Conservation (phyloP, 140 eudicot species). For the Anethum foeniculum region DNA sequence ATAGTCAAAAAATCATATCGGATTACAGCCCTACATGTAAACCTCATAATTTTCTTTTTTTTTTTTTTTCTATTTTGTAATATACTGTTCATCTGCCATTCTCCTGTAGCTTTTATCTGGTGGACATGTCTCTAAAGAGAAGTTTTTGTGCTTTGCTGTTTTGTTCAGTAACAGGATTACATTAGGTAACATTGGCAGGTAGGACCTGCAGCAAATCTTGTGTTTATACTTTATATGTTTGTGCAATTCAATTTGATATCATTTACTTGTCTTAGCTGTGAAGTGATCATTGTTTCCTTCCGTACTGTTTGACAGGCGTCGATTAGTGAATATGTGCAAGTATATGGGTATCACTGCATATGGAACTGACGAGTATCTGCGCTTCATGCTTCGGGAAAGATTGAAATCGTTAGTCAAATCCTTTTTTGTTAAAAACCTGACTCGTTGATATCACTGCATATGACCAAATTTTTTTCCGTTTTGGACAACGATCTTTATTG, state of each 20-base stretch:
- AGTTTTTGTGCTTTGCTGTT: conserved; percentile 65
- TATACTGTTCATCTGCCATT: conserved; percentile 7
- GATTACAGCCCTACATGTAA: neutral
- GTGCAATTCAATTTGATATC: conserved; percentile 5
- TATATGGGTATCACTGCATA: conserved; percentile 73
- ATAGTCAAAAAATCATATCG: too few species aligned
- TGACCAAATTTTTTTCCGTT: too few species aligned
- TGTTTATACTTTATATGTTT: neutral
- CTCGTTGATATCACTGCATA: too few species aligned
- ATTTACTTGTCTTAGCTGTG: neutral
- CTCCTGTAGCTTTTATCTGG: conserved; percentile 60
- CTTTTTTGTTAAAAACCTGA: too few species aligned
- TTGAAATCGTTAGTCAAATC: conserved; percentile 34
- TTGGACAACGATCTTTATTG: too few species aligned
- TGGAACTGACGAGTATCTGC: conserved; percentile 64
- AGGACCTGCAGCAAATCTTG: conserved; percentile 6
- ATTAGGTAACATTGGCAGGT: conserved; percentile 79
- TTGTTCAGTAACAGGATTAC: conserved; percentile 72
- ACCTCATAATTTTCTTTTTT: neutral
- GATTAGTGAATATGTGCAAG: conserved; percentile 74
- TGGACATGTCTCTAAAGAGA: conserved; percentile 49
- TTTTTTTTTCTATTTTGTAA: neutral
- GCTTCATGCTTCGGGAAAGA: conserved; percentile 57
- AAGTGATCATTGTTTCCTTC: neutral
- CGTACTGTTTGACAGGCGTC: conserved; percentile 40